Percentiles rank a stretch among this genome's conserved stretches.
phyloP scores from a whole-genome alignment of 257 asterid species.

The Penstemon eatonii region DNA sequence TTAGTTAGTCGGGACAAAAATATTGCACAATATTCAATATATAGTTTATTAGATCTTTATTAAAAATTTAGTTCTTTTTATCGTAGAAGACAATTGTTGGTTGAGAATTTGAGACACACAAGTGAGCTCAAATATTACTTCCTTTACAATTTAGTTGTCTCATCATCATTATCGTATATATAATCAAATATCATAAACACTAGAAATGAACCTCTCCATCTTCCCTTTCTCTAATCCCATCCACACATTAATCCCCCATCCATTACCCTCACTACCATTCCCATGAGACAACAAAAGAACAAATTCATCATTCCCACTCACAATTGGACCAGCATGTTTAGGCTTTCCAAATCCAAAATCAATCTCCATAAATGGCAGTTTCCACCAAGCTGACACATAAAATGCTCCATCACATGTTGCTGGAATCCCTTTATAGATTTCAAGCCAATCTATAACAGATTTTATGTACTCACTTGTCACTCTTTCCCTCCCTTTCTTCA shows the following conservation, averaged over 20 bases:
- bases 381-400: constrained; percentile 52
- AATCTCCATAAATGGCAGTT: constrained; percentile 36
- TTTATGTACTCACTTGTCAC: constrained; percentile 38
- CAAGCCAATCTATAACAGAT: constrained; percentile 47
- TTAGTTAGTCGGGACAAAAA: too few relatives aligned
- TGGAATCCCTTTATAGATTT: constrained; percentile 42
- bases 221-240: constrained; percentile 40
- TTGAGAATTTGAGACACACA: too few relatives aligned
- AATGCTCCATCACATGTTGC: constrained; percentile 34
- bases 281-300: constrained; percentile 36
- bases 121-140: too few relatives aligned
- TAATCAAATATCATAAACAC: constrained; percentile 32
- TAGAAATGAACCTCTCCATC: constrained; percentile 34
- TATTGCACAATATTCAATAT: too few relatives aligned
- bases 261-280: constrained; percentile 7
- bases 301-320: constrained; percentile 48
- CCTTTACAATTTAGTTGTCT: too few relatives aligned
- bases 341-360: constrained; percentile 43
- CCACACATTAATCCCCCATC: constrained; percentile 41
- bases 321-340: constrained; percentile 44
- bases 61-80: too few relatives aligned
- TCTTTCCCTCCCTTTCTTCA: constrained; percentile 36
- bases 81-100: too few relatives aligned
- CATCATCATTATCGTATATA: too few relatives aligned
- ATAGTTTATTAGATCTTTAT: too few relatives aligned